Base-by-base conservation (phyloP, 1,139 yeast genomes). In the Candida sanyaensis region DNA sequence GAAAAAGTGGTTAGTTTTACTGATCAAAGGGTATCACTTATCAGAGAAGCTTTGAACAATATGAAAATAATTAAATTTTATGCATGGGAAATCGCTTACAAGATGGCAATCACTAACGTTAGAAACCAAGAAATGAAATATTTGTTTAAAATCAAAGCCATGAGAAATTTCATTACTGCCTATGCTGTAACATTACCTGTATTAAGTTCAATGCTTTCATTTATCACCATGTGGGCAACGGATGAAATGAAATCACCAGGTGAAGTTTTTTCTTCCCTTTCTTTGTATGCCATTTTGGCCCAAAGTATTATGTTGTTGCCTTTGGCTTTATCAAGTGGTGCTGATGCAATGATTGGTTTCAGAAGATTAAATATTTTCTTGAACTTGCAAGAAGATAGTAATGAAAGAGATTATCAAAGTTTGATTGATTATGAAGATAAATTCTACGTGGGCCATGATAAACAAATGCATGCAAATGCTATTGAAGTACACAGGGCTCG, bases 311-410 rank as follows among this genome's bases (percentile, higher is more conserved):
- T 79, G 71, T 65, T 80, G 54, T 67, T 80, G 50, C 84, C 85
- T 11, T 65, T 78, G 48, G 80, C 90, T 13, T 69, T 80, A 48
- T 75, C 81, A 10, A 69, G 81, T 30, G 78, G 78, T 29, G 77
- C 82, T 27, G 85, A 80, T 63, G 84, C 83, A 1, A 65, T 68
- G 52, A 71, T 79, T 57, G 84, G 83, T 0, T 75, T 78, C 54
- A 64, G 63, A 37, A 67, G 84, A 57, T 75, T 79, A 46, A 70
- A 67, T 47, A 76, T 68, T 29, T 78, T 64, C 51, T 62, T 80
- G 49, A 60, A 72, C 39, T 67, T 79, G 8, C 65, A 60, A 7
- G 83, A 79, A 55, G 64, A 60, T 48, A 29, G 23, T 24, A 53
- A 56, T 37, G 61, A 58, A n/a, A 63, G 61, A 24, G 54, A 65